Evolutionary conservation across 1,139 yeast genomes (phyloP).

Genomic region (Geotrichum klebahnii): DNA sequence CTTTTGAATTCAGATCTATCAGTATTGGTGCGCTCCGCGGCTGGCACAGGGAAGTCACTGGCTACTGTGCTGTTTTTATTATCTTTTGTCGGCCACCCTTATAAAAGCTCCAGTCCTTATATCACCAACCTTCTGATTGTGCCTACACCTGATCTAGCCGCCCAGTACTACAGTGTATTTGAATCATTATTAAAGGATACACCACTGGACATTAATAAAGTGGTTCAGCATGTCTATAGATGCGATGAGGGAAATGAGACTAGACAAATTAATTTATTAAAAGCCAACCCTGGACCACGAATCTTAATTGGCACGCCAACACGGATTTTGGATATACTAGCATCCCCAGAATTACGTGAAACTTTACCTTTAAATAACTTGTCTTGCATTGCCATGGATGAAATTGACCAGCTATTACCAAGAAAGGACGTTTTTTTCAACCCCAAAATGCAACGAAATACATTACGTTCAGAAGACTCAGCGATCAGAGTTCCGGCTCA

Average conservation of each 20-base stretch:
- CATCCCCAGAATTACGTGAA: conserved; percentile 24
- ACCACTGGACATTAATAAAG: conserved; percentile 44
- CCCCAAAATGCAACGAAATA: background rate
- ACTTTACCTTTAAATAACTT: conserved; percentile 26
- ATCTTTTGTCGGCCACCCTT: conserved; percentile 16
- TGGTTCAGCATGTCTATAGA: conserved; percentile 57
- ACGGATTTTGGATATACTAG: conserved; percentile 68
- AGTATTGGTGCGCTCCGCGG: conserved; percentile 29
- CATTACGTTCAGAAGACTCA: background rate
- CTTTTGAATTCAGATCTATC: conserved; percentile 34
- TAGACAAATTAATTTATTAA: conserved; percentile 59
- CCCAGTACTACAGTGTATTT: conserved; percentile 54
- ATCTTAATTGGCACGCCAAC: conserved; percentile 84
- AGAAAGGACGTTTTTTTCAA: conserved; percentile 1
- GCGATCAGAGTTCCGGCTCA: conserved; percentile 24
- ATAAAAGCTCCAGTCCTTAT: conserved; percentile 6
- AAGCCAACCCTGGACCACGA: conserved; percentile 70
- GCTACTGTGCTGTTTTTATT: conserved; percentile 31
- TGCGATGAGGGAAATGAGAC: conserved; percentile 74
- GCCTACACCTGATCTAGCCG: conserved; percentile 78
- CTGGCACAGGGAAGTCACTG: conserved; percentile 35
- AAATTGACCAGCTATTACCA: conserved; percentile 26
- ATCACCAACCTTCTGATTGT: conserved; percentile 52
- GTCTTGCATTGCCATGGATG: conserved; percentile 29
- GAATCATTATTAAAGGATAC: conserved; percentile 42